A percentile compares a stretch with the other conserved stretches of the same genome.
phyloP scores from a whole-genome alignment of 2,329 filamentous ascomycete genomes.

The Colletotrichum sp. region DNA sequence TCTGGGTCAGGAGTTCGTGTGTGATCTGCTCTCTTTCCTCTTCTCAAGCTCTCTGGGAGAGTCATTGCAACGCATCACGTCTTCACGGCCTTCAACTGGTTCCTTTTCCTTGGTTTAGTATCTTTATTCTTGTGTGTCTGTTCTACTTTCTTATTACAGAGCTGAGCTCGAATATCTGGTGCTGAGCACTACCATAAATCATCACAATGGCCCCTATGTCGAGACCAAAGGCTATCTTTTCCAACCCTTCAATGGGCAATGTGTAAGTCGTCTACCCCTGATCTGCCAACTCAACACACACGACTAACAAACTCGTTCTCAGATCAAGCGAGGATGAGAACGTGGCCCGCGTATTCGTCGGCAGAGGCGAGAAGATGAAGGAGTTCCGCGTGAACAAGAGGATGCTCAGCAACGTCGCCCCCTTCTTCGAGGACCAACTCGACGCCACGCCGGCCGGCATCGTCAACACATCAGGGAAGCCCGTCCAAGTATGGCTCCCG shows the following conservation, averaged over 20 bases:
- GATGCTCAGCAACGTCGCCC: constrained; percentile 50
- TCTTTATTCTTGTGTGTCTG: not conserved
- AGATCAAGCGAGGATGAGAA: constrained; percentile 14
- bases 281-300: not conserved
- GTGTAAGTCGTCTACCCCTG: constrained; percentile 10
- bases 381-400: constrained; percentile 48
- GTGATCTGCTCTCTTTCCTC: not conserved
- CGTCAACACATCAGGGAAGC: constrained; percentile 24
- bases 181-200: constrained; percentile 6
- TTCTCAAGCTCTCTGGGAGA: constrained; percentile 23
- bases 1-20: not conserved
- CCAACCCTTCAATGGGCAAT: not conserved
- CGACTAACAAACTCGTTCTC: not conserved
- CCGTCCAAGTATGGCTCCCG: constrained; percentile 40
- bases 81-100: not conserved
- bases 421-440: constrained; percentile 54
- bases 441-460: constrained; percentile 35
- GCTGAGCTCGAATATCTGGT: constrained; percentile 13
- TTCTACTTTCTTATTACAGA: constrained; percentile 1
- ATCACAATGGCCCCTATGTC: constrained; percentile 14
- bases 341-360: constrained; percentile 44
- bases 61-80: constrained; percentile 3
- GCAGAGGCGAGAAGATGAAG: constrained; percentile 37
- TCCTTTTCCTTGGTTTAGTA: not conserved
- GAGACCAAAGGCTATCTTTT: constrained; percentile 20